phyloP scores from a whole-genome alignment of 2,329 filamentous ascomycete species.

The Claviceps humidiphila region DNA sequence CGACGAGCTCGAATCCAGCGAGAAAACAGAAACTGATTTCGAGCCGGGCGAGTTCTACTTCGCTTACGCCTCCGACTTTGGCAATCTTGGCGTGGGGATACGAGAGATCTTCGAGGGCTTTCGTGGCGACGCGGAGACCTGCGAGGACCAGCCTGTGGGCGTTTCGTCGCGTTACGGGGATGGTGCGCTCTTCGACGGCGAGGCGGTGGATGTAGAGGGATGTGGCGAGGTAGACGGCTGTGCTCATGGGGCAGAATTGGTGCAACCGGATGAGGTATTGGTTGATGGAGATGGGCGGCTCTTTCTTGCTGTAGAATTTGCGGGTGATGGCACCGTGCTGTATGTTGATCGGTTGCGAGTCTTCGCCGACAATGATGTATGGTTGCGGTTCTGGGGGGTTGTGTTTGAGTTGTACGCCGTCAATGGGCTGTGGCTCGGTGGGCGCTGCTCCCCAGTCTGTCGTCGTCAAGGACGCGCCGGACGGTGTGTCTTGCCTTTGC shows the following conservation, averaged over 20 bases:
- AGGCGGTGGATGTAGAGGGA: slow-evolving; percentile 78
- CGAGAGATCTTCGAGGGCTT: slow-evolving; percentile 83
- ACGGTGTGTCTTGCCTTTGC: slow-evolving; percentile 4
- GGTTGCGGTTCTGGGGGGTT: slow-evolving; percentile 26
- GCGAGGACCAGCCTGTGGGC: slow-evolving; percentile 78
- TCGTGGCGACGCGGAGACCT: slow-evolving; percentile 77
- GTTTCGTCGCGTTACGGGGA: slow-evolving; percentile 72
- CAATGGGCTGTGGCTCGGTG: slow-evolving; percentile 26
- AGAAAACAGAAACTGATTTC: slow-evolving; percentile 86
- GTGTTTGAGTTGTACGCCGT: slow-evolving; percentile 40
- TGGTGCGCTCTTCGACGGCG: slow-evolving; percentile 60
- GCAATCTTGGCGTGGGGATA: slow-evolving; percentile 77
- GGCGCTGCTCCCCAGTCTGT: neutral
- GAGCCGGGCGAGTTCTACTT: slow-evolving; percentile 65
- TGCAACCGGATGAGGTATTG: slow-evolving; percentile 82
- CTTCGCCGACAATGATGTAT: slow-evolving; percentile 50
- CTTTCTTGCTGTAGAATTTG: slow-evolving; percentile 84
- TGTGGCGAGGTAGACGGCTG: slow-evolving; percentile 82
- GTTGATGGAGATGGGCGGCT: slow-evolving; percentile 69
- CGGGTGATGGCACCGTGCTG: slow-evolving; percentile 79
- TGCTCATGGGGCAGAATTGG: slow-evolving; percentile 84
- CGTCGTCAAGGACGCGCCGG: neutral
- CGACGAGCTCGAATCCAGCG: slow-evolving; percentile 69
- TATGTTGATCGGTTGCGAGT: slow-evolving; percentile 58
- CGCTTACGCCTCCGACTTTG: slow-evolving; percentile 77